A percentile compares a stretch with the other conserved stretches of the same genome.
Conservation (phyloP, 176 grass and related monocot species). For the Triticum dicoccoides region DNA sequence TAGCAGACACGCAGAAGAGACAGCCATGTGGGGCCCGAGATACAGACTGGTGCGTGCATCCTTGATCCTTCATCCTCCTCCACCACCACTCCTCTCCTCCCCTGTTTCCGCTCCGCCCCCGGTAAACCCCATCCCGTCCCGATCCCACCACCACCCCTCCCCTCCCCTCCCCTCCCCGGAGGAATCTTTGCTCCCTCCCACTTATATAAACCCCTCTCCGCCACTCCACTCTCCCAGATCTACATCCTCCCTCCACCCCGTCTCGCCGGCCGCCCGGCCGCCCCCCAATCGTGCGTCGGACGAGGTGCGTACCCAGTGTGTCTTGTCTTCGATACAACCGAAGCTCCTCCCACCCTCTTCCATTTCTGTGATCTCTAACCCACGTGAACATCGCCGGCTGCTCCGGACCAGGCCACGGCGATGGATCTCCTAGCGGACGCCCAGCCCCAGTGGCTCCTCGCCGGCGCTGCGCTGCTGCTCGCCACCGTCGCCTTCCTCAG, state of each 20-base stretch:
- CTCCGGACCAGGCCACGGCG: neutral
- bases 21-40: neutral
- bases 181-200: neutral
- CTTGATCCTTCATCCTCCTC: neutral
- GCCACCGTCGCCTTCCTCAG: conserved; percentile 51
- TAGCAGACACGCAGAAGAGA: neutral
- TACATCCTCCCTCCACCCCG: neutral
- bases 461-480: conserved; percentile 45
- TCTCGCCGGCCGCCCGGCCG: neutral
- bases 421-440: conserved; percentile 72
- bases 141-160: neutral
- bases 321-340: conserved; percentile 14
- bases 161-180: neutral
- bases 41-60: neutral
- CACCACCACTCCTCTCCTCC: neutral
- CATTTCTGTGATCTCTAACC: neutral
- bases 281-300: neutral
- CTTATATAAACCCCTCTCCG: neutral
- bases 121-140: neutral
- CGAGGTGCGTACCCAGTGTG: neutral
- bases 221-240: conserved; percentile 4
- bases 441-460: conserved; percentile 36
- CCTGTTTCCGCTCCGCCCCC: conserved; percentile 17
- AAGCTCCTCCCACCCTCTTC: neutral
- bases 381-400: neutral